Conservation (phyloP, 164 flowering plant species). For the Vitis riparia region DNA sequence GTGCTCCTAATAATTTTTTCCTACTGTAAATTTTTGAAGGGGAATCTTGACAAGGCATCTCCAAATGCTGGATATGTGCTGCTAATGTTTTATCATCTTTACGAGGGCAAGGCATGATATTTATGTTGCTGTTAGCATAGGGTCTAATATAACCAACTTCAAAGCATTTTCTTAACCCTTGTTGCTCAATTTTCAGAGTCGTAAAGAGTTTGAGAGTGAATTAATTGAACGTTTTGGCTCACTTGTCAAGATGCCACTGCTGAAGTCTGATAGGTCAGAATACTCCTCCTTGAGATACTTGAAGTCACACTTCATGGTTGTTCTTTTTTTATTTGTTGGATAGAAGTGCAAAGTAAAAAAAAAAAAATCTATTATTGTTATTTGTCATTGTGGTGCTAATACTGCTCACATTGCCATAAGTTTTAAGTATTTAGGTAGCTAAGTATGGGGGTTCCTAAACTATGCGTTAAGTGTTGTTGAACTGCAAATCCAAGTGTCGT, state of each 20-base stretch:
- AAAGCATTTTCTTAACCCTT: conserved; percentile 1
- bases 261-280: conserved; percentile 73
- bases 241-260: conserved; percentile 87
- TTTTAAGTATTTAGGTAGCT: too few species aligned
- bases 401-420: too few species aligned
- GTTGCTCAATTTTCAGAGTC: conserved; percentile 47
- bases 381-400: too few species aligned
- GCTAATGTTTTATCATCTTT: conserved; percentile 93
- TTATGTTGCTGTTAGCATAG: not conserved
- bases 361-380: too few species aligned
- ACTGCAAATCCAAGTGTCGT: too few species aligned
- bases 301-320: not conserved
- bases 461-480: too few species aligned
- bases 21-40: conserved; percentile 43
- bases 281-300: not conserved
- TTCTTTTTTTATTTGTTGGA: not conserved
- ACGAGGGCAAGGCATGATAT: conserved; percentile 79
- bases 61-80: conserved; percentile 95
- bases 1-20: not conserved
- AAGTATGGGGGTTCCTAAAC: too few species aligned
- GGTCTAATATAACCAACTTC: not conserved
- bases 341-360: too few species aligned
- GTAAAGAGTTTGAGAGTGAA: conserved; percentile 77
- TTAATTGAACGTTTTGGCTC: conserved; percentile 82
- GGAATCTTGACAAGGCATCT: conserved; percentile 88